Conservation (phyloP, 495 filamentous ascomycete species). For the Podospora comata region DNA sequence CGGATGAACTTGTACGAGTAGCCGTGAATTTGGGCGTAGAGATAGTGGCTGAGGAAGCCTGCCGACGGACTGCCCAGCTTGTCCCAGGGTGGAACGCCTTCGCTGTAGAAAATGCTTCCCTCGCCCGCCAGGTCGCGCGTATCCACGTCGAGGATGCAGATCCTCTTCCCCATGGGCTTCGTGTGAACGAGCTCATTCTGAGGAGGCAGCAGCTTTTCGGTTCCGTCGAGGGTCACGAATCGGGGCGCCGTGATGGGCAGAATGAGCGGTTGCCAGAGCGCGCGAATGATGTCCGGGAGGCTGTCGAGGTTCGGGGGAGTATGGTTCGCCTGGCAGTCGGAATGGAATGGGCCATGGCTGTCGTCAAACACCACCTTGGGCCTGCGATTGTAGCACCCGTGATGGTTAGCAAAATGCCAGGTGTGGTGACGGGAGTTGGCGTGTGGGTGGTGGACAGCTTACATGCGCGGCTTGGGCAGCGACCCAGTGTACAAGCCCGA, state of each 20-base stretch:
- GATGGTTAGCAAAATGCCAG: neutral
- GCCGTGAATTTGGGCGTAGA: constrained; percentile 50
- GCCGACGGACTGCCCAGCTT: constrained; percentile 25
- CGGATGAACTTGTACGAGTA: constrained; percentile 54
- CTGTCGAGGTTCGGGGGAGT: constrained; percentile 13
- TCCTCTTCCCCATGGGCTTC: constrained; percentile 31
- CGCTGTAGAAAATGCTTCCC: constrained; percentile 30
- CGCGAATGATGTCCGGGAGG: constrained; percentile 23
- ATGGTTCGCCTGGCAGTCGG: constrained; percentile 9
- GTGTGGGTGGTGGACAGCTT: neutral
- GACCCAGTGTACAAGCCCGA: constrained; percentile 23
- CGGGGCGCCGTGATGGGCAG: constrained; percentile 27
- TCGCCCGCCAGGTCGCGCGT: constrained; percentile 33
- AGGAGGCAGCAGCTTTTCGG: constrained; percentile 25
- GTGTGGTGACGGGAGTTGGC: neutral
- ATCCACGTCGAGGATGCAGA: constrained; percentile 44
- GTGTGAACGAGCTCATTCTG: constrained; percentile 23
- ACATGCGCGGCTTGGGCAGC: constrained; percentile 25
- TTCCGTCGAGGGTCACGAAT: constrained; percentile 28
- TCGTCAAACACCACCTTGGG: constrained; percentile 24
- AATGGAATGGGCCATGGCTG: neutral
- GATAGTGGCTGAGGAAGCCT: constrained; percentile 42
- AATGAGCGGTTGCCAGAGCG: constrained; percentile 28
- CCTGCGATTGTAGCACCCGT: constrained; percentile 9
- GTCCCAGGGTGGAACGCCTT: constrained; percentile 22